A percentile compares a stretch with the other conserved stretches of the same genome.
These are phyloP conservation scores for Nakaseomyces glabratus DNA, from an alignment of 1,139 yeast species.

Conservation along the genomic window DNA sequence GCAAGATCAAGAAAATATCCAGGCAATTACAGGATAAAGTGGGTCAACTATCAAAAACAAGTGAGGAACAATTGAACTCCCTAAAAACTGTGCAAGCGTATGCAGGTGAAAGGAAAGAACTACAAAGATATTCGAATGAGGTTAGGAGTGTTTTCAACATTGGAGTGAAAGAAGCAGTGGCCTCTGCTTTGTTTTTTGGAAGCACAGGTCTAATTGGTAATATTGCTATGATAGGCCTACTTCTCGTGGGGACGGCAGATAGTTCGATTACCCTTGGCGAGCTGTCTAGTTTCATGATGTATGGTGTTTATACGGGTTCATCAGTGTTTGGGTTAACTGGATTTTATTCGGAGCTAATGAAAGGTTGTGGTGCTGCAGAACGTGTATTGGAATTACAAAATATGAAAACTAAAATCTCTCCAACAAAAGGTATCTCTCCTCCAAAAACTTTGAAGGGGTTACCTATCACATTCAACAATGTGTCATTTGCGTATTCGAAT, in stretches of 20 bases:
- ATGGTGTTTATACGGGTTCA: conserved; percentile 88
- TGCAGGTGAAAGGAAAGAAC: conserved; percentile 68
- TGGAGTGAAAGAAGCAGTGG: conserved; percentile 73
- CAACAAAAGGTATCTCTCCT: conserved; percentile 39
- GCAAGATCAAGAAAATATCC: conserved; percentile 65
- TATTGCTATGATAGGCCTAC: conserved; percentile 61
- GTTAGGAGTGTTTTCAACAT: conserved; percentile 66
- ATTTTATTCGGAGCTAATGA: conserved; percentile 90
- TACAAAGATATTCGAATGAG: conserved; percentile 54
- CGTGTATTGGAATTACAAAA: conserved; percentile 83
- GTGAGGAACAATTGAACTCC: conserved; percentile 89
- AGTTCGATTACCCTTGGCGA: conserved; percentile 81
- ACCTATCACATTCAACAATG: conserved; percentile 51
- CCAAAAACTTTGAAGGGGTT: conserved; percentile 39
- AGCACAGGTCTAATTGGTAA: conserved; percentile 81
- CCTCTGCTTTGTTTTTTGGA: conserved; percentile 70
- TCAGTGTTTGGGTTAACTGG: conserved; percentile 88
- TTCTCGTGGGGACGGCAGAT: conserved; percentile 73
- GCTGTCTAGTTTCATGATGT: conserved; percentile 87
- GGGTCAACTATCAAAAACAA: conserved; percentile 80
- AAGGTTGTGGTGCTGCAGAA: conserved; percentile 95
- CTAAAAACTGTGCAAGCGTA: conserved; percentile 81
- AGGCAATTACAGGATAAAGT: conserved; percentile 74
- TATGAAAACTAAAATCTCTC: conserved; percentile 60
- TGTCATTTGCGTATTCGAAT: conserved; percentile 71